phyloP scores from a whole-genome alignment of 2,329 filamentous ascomycete species.

The Alternaria sp. region DNA sequence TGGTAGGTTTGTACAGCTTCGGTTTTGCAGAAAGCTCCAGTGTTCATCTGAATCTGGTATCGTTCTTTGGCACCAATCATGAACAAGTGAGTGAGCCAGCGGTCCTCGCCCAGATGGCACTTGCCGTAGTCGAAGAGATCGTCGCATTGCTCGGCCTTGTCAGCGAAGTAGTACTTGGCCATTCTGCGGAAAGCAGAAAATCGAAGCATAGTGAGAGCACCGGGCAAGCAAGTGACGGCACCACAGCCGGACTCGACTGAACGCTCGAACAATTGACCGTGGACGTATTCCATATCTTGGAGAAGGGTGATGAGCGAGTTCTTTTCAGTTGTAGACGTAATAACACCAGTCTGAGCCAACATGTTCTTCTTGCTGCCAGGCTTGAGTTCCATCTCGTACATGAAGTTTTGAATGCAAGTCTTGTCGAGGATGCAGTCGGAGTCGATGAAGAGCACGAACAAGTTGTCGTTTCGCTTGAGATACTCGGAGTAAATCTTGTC shows the following conservation, averaged over 20 bases:
- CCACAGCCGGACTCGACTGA: conserved; percentile 95
- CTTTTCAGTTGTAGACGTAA: conserved; percentile 90
- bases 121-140: conserved; percentile 98
- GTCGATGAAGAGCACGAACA: conserved; percentile 97
- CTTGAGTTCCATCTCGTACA: conserved; percentile 98
- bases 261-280: conserved; percentile 94
- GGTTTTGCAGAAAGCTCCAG: conserved; percentile 97
- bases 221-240: conserved; percentile 91
- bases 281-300: conserved; percentile 98
- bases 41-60: conserved; percentile 98
- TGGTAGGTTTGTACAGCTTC: conserved; percentile 90
- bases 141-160: conserved; percentile 93
- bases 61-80: conserved; percentile 96
- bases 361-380: conserved; percentile 91
- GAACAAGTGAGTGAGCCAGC: conserved; percentile 97
- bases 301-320: conserved; percentile 90
- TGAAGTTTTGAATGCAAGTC: conserved; percentile 94
- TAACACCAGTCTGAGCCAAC: conserved; percentile 97
- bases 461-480: conserved; percentile 84
- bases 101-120: conserved; percentile 92
- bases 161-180: conserved; percentile 98
- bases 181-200: conserved; percentile 96
- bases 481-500: conserved; percentile 92
- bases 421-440: conserved; percentile 94
- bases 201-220: conserved; percentile 92